Evolutionary conservation across 1,139 yeast species (phyloP), one percentile per base, ranked within the genome.

Genomic region (Entelexis sorbosivorans): DNA sequence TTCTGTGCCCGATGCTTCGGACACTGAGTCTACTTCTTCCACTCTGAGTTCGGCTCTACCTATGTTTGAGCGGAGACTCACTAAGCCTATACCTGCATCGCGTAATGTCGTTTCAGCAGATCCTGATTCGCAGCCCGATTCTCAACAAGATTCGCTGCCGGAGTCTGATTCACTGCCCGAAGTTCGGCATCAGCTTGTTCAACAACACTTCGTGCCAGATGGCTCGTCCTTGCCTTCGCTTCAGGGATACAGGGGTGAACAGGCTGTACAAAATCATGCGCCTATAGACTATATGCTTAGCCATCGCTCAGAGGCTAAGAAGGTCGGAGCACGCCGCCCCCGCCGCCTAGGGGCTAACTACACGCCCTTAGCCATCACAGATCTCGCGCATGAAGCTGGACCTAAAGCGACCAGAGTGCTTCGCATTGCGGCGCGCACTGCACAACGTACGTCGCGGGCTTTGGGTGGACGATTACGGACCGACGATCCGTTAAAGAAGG

Each of bases 391-490:
- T 3, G 22, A 38, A 7, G 47, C 52, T 26, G 59, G 59, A 5
- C 8, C 47, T 7, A 20, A 11, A 7, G 58, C 59, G 1, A 31
- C 56, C 1, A 34, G 20, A 9, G 49, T 47, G 9, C 43, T 57
- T 32, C 44, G 50, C 2, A 40, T 57, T 2, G 60, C 60, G 3
- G 59, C 59, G 1, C 47, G 60, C 2, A 56, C 60, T 2, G 58
- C 58, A 10, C 20, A 35, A 13, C 28, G 32, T 9, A 35, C 45
- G 3, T 16, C 43, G 6, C 24, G 16, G 13, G 9, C 32, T 16
- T 16, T 31, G 19, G 20, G 16, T 4, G 38, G 28, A 22, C 13
- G 14, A 4, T 36, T 40, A 5, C 29, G 36, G 8, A 9, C 13
- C 9, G 54, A 51, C 16, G 29, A 39, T 14, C 52, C 52, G 2